phyloP scores from a whole-genome alignment of 208 protist species.

The Trypanosoma theileri region DNA sequence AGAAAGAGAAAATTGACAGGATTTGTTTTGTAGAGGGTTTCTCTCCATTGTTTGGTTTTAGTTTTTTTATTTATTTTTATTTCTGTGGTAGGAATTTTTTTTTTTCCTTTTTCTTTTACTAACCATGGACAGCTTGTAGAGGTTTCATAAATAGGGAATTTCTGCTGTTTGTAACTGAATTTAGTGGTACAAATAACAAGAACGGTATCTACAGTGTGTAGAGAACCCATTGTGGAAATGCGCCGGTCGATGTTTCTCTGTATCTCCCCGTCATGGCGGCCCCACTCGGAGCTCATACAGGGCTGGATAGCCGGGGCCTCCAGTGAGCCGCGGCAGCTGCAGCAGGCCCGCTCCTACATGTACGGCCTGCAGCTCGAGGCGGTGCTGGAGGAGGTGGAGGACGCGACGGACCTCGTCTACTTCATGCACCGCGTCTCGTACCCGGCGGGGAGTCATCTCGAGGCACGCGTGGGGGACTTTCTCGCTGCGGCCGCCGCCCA shows the following conservation, averaged over 20 bases:
- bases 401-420: slow-evolving; percentile 36
- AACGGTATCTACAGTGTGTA: neutral
- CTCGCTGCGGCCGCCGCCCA: slow-evolving; percentile 9
- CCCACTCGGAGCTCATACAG: slow-evolving; percentile 68
- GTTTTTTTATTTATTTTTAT: no score
- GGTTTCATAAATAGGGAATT: no score
- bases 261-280: slow-evolving; percentile 46
- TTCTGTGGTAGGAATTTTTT: no score
- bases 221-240: slow-evolving; percentile 1
- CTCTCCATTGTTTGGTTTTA: no score
- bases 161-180: no score
- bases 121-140: no score
- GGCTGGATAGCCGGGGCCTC: slow-evolving; percentile 44
- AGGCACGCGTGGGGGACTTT: slow-evolving; percentile 22
- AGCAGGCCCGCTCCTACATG: slow-evolving; percentile 38
- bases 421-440: slow-evolving; percentile 43
- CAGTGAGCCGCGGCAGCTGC: slow-evolving; percentile 28
- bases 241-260: slow-evolving; percentile 6
- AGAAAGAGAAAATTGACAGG: no score
- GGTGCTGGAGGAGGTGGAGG: slow-evolving; percentile 33
- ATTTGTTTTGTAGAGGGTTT: no score
- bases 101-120: no score
- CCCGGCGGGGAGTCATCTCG: slow-evolving; percentile 30
- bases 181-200: no score
- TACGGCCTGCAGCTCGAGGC: slow-evolving; percentile 35